A percentile compares a stretch with the other conserved stretches of the same genome.
phyloP scores from a whole-genome alignment of 139 green algal genomes.

The Edaphochlamys debaryana region DNA sequence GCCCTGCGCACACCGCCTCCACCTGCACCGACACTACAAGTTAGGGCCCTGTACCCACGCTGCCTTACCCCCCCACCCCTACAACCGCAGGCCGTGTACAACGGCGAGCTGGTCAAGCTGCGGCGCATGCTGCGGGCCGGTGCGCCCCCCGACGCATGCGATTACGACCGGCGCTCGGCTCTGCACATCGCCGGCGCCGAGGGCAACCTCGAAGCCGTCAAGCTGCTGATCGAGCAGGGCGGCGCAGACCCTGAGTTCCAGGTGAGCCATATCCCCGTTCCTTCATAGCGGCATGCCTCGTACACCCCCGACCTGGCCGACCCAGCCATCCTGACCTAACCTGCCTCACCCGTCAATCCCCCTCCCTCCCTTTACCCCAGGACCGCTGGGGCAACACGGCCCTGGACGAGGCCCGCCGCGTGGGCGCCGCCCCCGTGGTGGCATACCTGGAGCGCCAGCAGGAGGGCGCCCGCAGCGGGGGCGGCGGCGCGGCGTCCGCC shows the following conservation, averaged over 20 bases:
- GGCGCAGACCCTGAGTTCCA: conserved; percentile 30
- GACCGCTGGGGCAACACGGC: conserved; percentile 63
- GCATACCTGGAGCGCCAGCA: conserved; percentile 36
- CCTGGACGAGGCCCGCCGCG: conserved; percentile 58
- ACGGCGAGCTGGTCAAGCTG: conserved; percentile 47
- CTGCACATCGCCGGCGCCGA: conserved; percentile 76
- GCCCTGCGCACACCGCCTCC: too few species aligned
- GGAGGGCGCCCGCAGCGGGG: neutral
- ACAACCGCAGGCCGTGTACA: conserved; percentile 27
- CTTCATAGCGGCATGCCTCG: neutral
- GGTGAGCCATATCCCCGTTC: neutral
- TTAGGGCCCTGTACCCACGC: too few species aligned
- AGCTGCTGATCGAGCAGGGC: conserved; percentile 42
- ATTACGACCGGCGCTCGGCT: conserved; percentile 73
- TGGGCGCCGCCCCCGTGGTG: conserved; percentile 53
- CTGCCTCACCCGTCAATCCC: too few species aligned
- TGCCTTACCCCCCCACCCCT: too few species aligned
- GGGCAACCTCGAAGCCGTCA: conserved; percentile 56
- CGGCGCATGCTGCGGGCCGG: conserved; percentile 61
- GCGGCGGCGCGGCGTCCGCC: neutral
- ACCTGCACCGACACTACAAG: too few species aligned
- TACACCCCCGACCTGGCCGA: too few species aligned
- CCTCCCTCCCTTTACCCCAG: too few species aligned
- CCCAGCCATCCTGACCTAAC: too few species aligned
- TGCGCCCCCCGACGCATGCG: conserved; percentile 55